These are phyloP conservation scores for Ophiosphaerella herpotricha DNA, from an alignment of 2,329 filamentous ascomycete genomes.

Conservation along the genomic window DNA sequence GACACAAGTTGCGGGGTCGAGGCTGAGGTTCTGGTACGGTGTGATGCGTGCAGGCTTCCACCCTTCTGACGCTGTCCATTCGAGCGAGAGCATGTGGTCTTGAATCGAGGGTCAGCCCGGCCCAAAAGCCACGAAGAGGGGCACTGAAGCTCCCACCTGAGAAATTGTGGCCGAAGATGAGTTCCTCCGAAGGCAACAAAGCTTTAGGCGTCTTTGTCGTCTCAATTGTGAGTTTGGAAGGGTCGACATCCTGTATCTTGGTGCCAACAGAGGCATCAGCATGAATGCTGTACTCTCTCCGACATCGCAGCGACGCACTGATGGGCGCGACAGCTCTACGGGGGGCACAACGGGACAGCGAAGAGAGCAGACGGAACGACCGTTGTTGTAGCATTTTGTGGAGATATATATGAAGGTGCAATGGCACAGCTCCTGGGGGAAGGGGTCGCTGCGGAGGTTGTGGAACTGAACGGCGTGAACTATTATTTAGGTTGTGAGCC, in stretches of 20 bases:
- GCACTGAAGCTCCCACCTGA: conserved; percentile 64
- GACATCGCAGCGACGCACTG: conserved; percentile 52
- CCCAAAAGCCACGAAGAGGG: not conserved
- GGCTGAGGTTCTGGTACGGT: conserved; percentile 94
- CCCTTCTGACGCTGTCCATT: conserved; percentile 85
- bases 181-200: conserved; percentile 73
- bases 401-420: conserved; percentile 10
- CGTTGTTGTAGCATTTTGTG: conserved; percentile 45
- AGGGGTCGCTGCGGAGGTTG: conserved; percentile 4
- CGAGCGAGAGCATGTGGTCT: conserved; percentile 97
- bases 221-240: conserved; percentile 74
- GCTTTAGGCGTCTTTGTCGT: conserved; percentile 77
- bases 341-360: conserved; percentile 31
- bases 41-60: conserved; percentile 84
- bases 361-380: conserved; percentile 42
- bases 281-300: conserved; percentile 56
- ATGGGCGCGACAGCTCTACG: conserved; percentile 37
- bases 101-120: conserved; percentile 14
- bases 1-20: conserved; percentile 94
- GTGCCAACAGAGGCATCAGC: conserved; percentile 53
- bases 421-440: conserved; percentile 15
- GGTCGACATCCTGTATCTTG: conserved; percentile 71
- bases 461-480: conserved; percentile 5
- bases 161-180: conserved; percentile 89
- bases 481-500: conserved; percentile 31